Base-by-base conservation (phyloP, 2,329 filamentous ascomycete species). In the Fusarium bulbicola region DNA sequence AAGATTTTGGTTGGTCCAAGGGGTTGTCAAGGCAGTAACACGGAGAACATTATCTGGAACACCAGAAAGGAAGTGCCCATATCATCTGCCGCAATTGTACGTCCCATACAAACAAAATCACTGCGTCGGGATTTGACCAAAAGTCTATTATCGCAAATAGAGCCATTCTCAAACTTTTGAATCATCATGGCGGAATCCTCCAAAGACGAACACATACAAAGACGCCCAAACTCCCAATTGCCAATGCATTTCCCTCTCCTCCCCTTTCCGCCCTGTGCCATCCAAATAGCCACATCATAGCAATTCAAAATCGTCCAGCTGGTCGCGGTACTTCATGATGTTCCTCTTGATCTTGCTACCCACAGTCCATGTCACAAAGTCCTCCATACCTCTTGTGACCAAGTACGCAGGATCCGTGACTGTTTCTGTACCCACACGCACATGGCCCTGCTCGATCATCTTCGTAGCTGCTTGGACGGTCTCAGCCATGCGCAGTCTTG, bases 271-370 rank as follows among this genome's bases (percentile, higher is more conserved):
- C 9, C 43, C 47, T 20, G 39, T 39, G 6, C 5, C 21, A 10
- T n/a, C 6, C 21, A 30, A 66, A 13, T 26, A 8, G 20, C 45
- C 60, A 37, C 24, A 66, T 90, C 82, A 96, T 78, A 97, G 85
- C 80, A 98, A 85, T 85, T 98, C 95, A 80, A 97, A 98, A 84
- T 98, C 95, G 84, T 98, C 95, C 83, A 98, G 84, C 86, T 97
- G 94, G 83, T 98, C 95, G 77, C 94, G 91, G 81, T 98, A 98
- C 84, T 93, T 94, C 90, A 97, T 92, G 73, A 98, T 97, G 80
- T 95, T 96, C 80, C 93, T 90, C 92, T 97, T 97, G 82, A 98
- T 95, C 92, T 98, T 98, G 83, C 94, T 97, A 68, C 94, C 94
- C 78, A 97, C 93, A 15, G 95, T 92, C 95, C 95, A 98, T 1